These are phyloP conservation scores for Ceratocystis huliohia DNA, from an alignment of 2,329 filamentous ascomycete species.

Conservation along the genomic window DNA sequence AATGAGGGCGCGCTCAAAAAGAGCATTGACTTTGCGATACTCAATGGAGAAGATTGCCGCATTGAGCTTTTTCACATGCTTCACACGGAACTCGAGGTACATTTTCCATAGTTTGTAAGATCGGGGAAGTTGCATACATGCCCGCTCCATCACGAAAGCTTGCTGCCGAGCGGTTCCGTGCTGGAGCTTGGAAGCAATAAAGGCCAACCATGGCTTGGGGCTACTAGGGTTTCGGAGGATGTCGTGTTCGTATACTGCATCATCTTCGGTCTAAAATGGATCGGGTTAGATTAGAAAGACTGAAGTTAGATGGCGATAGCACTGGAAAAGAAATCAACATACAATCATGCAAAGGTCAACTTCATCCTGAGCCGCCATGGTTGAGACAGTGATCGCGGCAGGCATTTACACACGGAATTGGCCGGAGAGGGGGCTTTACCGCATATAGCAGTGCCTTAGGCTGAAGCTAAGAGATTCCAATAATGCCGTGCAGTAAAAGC, in stretches of 20 bases:
- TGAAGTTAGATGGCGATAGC: neutral
- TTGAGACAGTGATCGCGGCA: constrained; percentile 4
- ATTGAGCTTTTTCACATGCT: constrained; percentile 72
- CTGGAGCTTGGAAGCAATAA: constrained; percentile 79
- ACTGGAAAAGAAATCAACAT: constrained; percentile 23
- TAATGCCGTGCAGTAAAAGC: neutral
- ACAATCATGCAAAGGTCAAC: constrained; percentile 39
- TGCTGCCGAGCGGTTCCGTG: constrained; percentile 79
- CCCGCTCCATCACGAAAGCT: constrained; percentile 75
- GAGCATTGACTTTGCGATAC: constrained; percentile 83
- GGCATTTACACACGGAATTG: constrained; percentile 6
- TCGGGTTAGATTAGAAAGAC: constrained; percentile 15
- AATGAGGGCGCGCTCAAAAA: constrained; percentile 86
- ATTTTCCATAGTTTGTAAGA: constrained; percentile 99
- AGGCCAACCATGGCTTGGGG: constrained; percentile 89
- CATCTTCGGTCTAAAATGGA: constrained; percentile 56
- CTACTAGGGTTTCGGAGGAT: constrained; percentile 73
- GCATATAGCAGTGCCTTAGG: neutral
- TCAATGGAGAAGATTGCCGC: constrained; percentile 66
- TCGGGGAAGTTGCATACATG: constrained; percentile 75
- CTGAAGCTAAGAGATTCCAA: neutral
- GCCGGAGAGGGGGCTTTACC: neutral
- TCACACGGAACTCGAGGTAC: constrained; percentile 76
- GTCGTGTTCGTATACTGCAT: constrained; percentile 93
- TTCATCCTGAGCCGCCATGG: constrained; percentile 5